phyloP scores from a whole-genome alignment of 495 filamentous ascomycete genomes.

The Halenospora varia region DNA sequence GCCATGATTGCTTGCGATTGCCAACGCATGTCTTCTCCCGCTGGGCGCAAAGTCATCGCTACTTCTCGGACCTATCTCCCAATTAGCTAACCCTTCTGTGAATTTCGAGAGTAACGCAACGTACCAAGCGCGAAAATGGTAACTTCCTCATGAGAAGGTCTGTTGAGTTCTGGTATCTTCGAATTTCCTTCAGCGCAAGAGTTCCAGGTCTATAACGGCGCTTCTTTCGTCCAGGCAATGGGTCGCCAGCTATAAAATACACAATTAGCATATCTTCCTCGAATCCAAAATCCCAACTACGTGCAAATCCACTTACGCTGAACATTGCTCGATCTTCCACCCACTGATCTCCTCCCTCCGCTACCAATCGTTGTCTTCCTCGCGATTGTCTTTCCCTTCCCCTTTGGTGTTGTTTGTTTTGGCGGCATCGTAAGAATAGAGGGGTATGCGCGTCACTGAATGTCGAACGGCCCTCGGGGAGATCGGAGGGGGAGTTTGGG shows the following conservation, averaged over 20 bases:
- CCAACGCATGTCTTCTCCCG: conserved; percentile 69
- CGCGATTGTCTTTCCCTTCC: background rate
- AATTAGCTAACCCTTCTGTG: background rate
- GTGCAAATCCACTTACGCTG: no score
- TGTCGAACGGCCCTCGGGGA: no score
- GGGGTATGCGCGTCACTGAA: no score
- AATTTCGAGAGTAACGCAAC: conserved; percentile 14
- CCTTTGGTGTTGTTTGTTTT: background rate
- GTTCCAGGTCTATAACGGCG: conserved; percentile 84
- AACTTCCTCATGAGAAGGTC: conserved; percentile 78
- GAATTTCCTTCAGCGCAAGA: conserved; percentile 79
- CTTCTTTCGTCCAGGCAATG: conserved; percentile 55
- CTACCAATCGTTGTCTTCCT: background rate
- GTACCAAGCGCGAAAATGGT: conserved; percentile 81
- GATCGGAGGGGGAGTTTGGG: no score
- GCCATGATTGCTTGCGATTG: conserved; percentile 88
- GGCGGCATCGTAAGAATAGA: background rate
- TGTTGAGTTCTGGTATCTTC: conserved; percentile 75
- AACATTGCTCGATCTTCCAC: no score
- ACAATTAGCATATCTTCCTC: background rate
- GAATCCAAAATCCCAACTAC: no score
- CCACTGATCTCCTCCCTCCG: no score
- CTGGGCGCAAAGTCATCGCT: conserved; percentile 48
- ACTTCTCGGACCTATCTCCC: conserved; percentile 73
- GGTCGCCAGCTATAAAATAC: conserved; percentile 59